phyloP scores from a whole-genome alignment of 2,329 filamentous ascomycete species.

The Penicillium sp. region DNA sequence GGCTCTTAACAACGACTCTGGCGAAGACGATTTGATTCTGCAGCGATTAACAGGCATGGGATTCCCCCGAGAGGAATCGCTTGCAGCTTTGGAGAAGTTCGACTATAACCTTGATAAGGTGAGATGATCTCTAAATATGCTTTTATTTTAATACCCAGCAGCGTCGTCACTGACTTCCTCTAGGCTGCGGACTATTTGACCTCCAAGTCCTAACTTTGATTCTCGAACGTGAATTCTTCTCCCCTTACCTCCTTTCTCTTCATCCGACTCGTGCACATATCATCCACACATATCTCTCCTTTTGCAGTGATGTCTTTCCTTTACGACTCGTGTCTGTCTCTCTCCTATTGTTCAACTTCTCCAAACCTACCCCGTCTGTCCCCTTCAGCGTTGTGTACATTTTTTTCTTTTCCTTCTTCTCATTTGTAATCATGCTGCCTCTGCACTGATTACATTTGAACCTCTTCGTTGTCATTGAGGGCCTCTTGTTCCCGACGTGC shows the following conservation, averaged over 20 bases:
- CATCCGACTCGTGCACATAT: constrained; percentile 28
- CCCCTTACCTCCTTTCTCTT: constrained; percentile 7
- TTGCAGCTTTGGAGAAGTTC: constrained; percentile 85
- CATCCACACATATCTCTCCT: constrained; percentile 24
- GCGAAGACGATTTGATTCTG: constrained; percentile 87
- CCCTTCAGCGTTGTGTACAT: constrained; percentile 24
- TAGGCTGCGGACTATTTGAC: constrained; percentile 48
- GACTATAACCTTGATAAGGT: constrained; percentile 97
- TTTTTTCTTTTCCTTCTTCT: constrained; percentile 5
- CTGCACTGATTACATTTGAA: constrained; percentile 11
- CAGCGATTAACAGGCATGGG: constrained; percentile 91
- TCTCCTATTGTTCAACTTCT: constrained; percentile 9
- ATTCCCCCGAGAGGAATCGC: constrained; percentile 72
- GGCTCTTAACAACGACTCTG: constrained; percentile 71
- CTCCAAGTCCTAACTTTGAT: constrained; percentile 42
- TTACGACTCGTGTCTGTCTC: constrained; percentile 20
- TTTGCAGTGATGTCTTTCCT: constrained; percentile 25
- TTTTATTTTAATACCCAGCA: background rate
- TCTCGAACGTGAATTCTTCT: background rate
- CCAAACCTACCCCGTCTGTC: constrained; percentile 2
- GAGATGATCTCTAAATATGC: constrained; percentile 42
- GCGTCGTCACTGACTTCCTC: constrained; percentile 11
- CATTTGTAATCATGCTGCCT: constrained; percentile 12
- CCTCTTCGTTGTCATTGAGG: background rate
- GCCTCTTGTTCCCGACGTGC: constrained; percentile 7